phyloP scores from a whole-genome alignment of 768 basidiomycete species.

The Cytidiella melzeri region DNA sequence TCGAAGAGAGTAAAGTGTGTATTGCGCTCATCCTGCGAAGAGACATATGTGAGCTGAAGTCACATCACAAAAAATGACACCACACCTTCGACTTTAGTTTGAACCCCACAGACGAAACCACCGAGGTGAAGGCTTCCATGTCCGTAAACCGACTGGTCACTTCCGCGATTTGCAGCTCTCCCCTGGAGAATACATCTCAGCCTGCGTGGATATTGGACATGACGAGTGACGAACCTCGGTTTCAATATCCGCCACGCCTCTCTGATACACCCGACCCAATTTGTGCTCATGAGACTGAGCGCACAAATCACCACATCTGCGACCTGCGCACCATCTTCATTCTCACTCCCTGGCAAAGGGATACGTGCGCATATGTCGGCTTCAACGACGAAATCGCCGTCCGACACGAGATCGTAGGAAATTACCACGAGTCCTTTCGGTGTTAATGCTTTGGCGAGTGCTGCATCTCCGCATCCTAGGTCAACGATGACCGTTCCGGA shows the following conservation, averaged over 20 bases:
- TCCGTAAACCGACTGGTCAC: conserved; percentile 79
- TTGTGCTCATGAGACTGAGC: conserved; percentile 93
- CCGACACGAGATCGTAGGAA: conserved; percentile 78
- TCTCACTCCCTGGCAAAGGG: conserved; percentile 79
- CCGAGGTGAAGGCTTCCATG: conserved; percentile 55
- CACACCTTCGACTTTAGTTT: conserved; percentile 60
- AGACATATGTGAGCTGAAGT: neutral
- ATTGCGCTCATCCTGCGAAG: conserved; percentile 65
- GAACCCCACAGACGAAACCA: conserved; percentile 71
- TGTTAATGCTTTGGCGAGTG: conserved; percentile 68
- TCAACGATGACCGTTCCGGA: conserved; percentile 76
- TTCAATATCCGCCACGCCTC: conserved; percentile 89
- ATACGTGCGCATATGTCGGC: conserved; percentile 82
- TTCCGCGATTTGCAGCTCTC: conserved; percentile 83
- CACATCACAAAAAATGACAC: neutral
- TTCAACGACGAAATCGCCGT: conserved; percentile 70
- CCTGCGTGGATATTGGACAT: conserved; percentile 3
- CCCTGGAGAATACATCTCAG: conserved; percentile 47
- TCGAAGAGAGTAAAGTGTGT: conserved; percentile 84
- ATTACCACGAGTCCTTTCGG: conserved; percentile 64
- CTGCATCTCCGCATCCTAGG: conserved; percentile 93
- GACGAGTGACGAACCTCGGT: conserved; percentile 50
- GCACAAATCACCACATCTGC: conserved; percentile 93
- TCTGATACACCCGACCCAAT: conserved; percentile 88
- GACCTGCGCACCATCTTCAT: conserved; percentile 59